phyloP scores from a whole-genome alignment of 257 asterid species.

The Ilex asprella region DNA sequence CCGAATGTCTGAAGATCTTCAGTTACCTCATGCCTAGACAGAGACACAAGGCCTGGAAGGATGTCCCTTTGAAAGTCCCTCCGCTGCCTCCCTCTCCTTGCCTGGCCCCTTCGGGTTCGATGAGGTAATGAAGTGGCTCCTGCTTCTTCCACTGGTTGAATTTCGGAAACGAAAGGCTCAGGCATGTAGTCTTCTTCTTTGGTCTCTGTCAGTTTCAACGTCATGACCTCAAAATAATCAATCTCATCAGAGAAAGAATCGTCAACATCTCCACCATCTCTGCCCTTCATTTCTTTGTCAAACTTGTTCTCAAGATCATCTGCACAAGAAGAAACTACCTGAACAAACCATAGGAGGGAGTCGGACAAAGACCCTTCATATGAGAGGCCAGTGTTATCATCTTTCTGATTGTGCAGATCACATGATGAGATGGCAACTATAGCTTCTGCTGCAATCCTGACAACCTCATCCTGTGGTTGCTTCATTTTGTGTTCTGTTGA shows the following conservation, averaged over 20 bases:
- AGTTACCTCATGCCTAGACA: slow-evolving; percentile 80
- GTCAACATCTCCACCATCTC: slow-evolving; percentile 13
- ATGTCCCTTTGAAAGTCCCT: slow-evolving; percentile 93
- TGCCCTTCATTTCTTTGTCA: slow-evolving; percentile 18
- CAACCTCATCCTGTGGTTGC: slow-evolving; percentile 23
- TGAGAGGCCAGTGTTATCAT: slow-evolving; percentile 9
- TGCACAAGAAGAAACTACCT: slow-evolving; percentile 30
- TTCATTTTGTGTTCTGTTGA: slow-evolving; percentile 10
- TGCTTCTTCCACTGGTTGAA: slow-evolving; percentile 33
- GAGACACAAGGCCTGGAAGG: slow-evolving; percentile 74
- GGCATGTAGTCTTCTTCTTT: slow-evolving; percentile 85
- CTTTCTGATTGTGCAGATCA: slow-evolving; percentile 4
- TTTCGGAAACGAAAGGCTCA: slow-evolving; percentile 47
- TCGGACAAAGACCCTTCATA: slow-evolving; percentile 20
- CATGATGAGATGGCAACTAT: slow-evolving; percentile 34
- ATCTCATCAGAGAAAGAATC: slow-evolving; percentile 35
- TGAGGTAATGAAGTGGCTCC: slow-evolving; percentile 27
- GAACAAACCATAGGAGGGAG: slow-evolving; percentile 32
- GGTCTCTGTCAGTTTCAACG: slow-evolving; percentile 52
- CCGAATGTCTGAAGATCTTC: slow-evolving; percentile 91
- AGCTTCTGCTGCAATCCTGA: slow-evolving; percentile 36
- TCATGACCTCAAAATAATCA: slow-evolving; percentile 83
- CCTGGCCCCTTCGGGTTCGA: slow-evolving; percentile 73
- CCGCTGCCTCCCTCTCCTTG: slow-evolving; percentile 89
- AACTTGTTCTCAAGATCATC: slow-evolving; percentile 24